A percentile compares a stretch with the other conserved stretches of the same genome.
phyloP scores from a whole-genome alignment of 2,329 filamentous ascomycete genomes.

The Fusarium subtropicale region DNA sequence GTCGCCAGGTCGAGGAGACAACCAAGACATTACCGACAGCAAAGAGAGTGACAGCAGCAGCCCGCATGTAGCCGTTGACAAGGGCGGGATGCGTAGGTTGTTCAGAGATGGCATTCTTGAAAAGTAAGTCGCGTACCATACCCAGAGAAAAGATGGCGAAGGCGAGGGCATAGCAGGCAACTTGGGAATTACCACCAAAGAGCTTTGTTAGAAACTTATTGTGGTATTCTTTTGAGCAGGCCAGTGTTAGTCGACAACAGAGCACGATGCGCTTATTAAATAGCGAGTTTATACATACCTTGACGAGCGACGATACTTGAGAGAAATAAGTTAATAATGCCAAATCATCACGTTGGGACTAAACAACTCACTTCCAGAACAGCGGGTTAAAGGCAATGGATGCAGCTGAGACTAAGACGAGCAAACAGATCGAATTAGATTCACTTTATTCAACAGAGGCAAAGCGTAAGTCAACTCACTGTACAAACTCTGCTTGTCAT shows the following conservation, averaged over 20 bases:
- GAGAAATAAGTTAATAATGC: conserved; percentile 50
- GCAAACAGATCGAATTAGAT: conserved; percentile 31
- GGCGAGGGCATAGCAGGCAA: conserved; percentile 91
- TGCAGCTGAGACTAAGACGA: conserved; percentile 77
- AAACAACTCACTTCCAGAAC: conserved; percentile 93
- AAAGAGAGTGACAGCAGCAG: conserved; percentile 78
- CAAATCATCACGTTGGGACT: background rate
- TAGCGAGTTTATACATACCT: conserved; percentile 63
- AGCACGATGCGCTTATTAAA: background rate
- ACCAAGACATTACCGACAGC: conserved; percentile 84
- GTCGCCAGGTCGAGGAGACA: conserved; percentile 86
- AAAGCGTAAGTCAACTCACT: conserved; percentile 60
- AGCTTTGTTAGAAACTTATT: conserved; percentile 89
- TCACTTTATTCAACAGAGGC: conserved; percentile 4
- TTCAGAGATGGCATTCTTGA: conserved; percentile 82
- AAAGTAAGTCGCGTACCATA: conserved; percentile 87
- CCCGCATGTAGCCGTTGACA: conserved; percentile 67
- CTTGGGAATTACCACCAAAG: conserved; percentile 80
- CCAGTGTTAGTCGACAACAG: conserved; percentile 27
- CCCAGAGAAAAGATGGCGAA: conserved; percentile 91
- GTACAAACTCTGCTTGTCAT: conserved; percentile 73
- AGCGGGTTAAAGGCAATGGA: conserved; percentile 95
- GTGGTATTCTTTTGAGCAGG: conserved; percentile 77
- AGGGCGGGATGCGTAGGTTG: conserved; percentile 82
- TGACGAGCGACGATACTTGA: conserved; percentile 82